These are phyloP conservation scores for Colletotrichum liriopes DNA, from an alignment of 2,329 filamentous ascomycete genomes.

Conservation along the genomic window DNA sequence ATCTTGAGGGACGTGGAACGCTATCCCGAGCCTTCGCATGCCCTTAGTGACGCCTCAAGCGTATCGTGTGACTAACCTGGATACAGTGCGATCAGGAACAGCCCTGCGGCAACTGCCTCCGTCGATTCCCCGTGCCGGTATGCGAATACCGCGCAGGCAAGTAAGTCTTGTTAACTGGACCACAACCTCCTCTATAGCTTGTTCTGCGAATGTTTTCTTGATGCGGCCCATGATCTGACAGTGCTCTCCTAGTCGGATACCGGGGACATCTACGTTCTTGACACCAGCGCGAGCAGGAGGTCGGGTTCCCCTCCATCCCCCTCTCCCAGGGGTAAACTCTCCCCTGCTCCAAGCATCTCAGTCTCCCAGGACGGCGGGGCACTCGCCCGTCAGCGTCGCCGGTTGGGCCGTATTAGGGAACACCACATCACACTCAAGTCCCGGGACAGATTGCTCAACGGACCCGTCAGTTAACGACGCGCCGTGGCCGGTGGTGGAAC, in stretches of 20 bases:
- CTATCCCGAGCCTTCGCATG: no score
- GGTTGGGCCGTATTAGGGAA: conserved; percentile 3
- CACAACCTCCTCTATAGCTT: not conserved
- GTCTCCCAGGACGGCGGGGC: conserved; percentile 1
- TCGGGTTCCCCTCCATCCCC: conserved; percentile 1
- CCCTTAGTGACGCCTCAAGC: no score
- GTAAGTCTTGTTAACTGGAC: conserved; percentile 44
- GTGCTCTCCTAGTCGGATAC: conserved; percentile 25
- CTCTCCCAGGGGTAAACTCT: conserved; percentile 41
- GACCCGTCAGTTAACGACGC: not conserved
- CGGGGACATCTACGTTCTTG: conserved; percentile 34
- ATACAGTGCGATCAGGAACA: conserved; percentile 68
- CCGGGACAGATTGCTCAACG: not conserved
- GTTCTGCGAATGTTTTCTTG: not conserved
- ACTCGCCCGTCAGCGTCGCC: not conserved
- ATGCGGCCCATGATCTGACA: conserved; percentile 5
- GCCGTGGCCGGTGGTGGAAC: not conserved
- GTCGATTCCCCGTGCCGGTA: conserved; percentile 66
- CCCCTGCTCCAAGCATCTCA: conserved; percentile 43
- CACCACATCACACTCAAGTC: not conserved
- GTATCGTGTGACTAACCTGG: conserved; percentile 11
- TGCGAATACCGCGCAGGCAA: conserved; percentile 62
- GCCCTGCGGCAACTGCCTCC: conserved; percentile 68
- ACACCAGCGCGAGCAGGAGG: conserved; percentile 27
- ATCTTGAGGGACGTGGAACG: not conserved